These are phyloP conservation scores for Microcyclosporella mali DNA, from an alignment of 2,329 filamentous ascomycete genomes.

Conservation along the genomic window DNA sequence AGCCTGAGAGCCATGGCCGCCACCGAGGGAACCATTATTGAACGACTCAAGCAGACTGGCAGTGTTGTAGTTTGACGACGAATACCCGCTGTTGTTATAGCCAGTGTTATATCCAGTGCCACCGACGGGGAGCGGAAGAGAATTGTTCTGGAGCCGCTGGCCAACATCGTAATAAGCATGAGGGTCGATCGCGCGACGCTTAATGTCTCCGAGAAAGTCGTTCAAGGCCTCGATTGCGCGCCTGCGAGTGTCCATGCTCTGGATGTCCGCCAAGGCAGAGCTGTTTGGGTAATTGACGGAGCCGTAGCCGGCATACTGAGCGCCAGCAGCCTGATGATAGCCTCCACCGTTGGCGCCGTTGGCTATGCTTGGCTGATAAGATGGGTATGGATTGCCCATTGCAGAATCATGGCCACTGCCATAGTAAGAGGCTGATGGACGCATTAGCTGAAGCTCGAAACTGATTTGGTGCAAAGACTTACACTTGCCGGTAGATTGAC, in stretches of 20 bases:
- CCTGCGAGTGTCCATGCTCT: conserved; percentile 64
- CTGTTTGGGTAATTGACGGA: conserved; percentile 44
- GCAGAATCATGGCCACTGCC: conserved; percentile 26
- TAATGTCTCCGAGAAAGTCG: conserved; percentile 89
- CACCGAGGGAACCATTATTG: conserved; percentile 25
- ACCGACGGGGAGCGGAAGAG: conserved; percentile 40
- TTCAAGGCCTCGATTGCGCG: conserved; percentile 77
- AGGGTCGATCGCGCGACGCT: conserved; percentile 84
- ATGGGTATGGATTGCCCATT: conserved; percentile 27
- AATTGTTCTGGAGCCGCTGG: conserved; percentile 71
- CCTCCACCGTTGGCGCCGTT: conserved; percentile 19
- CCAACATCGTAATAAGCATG: conserved; percentile 86
- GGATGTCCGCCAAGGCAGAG: conserved; percentile 30
- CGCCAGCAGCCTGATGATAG: conserved; percentile 23
- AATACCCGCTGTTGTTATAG: conserved; percentile 28
- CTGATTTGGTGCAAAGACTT: conserved; percentile 24
- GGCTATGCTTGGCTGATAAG: conserved; percentile 27
- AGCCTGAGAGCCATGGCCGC: conserved; percentile 42
- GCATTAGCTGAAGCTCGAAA: too few species aligned
- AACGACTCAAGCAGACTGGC: conserved; percentile 33
- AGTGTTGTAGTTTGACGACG: conserved; percentile 26
- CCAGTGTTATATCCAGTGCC: conserved; percentile 35
- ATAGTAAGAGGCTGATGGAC: conserved; percentile 27
- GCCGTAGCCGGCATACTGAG: conserved; percentile 34
- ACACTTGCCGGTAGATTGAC: conserved; percentile 35